These are phyloP conservation scores for Fusarium musae DNA, from an alignment of 2,329 filamentous ascomycete genomes.

Conservation along the genomic window DNA sequence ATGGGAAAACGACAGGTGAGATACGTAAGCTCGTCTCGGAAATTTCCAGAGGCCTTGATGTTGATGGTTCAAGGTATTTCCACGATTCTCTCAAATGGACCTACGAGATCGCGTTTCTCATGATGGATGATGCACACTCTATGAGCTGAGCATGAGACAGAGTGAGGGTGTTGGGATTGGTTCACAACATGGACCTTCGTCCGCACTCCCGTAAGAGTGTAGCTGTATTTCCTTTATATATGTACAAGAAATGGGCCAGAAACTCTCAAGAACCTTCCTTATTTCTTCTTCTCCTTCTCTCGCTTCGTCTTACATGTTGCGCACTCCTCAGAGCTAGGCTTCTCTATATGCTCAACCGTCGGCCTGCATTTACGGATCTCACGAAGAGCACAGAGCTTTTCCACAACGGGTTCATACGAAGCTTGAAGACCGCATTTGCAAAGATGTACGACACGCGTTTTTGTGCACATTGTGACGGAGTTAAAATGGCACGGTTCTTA, in stretches of 20 bases:
- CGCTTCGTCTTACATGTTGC: background rate
- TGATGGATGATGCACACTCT: background rate
- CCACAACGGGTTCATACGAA: background rate
- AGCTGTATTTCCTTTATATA: too few relatives aligned
- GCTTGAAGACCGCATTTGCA: background rate
- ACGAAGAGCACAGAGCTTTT: rapidly evolving
- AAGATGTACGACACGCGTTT: background rate
- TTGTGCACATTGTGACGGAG: background rate
- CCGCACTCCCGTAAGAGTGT: too few relatives aligned
- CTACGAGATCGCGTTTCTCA: background rate
- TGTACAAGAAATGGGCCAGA: too few relatives aligned
- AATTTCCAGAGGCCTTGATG: background rate
- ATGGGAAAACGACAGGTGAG: background rate
- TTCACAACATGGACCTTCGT: too few relatives aligned
- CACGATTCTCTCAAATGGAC: rapidly evolving
- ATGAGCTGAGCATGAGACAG: background rate
- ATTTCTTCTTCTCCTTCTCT: background rate
- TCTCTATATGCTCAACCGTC: background rate
- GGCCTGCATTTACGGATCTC: background rate
- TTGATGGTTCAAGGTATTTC: rapidly evolving
- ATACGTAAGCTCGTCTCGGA: background rate
- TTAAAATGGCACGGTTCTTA: rapidly evolving
- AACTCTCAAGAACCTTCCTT: rapidly evolving
- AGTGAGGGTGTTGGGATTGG: rapidly evolving
- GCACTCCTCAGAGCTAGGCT: background rate